These are phyloP conservation scores for Solanum bulbocastanum DNA, from an alignment of 257 asterid genomes.

Conservation along the genomic window DNA sequence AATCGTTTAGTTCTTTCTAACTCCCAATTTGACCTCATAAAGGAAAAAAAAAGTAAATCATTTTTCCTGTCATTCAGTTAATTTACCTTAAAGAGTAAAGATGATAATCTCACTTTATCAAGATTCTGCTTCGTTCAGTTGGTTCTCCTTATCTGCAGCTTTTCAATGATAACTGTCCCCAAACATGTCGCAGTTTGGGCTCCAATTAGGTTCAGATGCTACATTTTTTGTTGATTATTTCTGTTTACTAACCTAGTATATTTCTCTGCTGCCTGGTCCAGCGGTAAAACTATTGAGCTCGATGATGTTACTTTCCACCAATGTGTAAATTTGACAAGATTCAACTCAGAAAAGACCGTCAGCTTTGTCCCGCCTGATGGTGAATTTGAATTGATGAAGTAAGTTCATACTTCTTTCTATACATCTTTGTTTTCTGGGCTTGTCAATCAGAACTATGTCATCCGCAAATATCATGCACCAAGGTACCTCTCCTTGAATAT, in stretches of 20 bases:
- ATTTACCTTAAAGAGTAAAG: not conserved
- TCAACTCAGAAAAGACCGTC: constrained; percentile 96
- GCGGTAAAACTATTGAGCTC: constrained; percentile 98
- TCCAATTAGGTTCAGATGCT: not conserved
- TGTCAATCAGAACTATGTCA: not conserved
- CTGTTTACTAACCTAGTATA: not conserved
- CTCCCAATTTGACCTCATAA: not conserved
- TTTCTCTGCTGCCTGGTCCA: constrained; percentile 20
- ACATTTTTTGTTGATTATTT: not conserved
- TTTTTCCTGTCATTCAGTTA: not conserved
- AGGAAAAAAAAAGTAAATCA: not conserved
- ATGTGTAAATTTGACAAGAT: constrained; percentile 97
- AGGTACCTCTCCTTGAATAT: not conserved
- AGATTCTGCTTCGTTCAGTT: not conserved
- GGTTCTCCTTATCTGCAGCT: not conserved
- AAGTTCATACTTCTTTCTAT: constrained; percentile 24
- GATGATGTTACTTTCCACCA: constrained; percentile 99
- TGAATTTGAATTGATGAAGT: constrained; percentile 99
- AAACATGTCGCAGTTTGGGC: not conserved
- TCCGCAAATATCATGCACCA: not conserved
- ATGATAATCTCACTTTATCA: not conserved
- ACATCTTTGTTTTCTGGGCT: not conserved
- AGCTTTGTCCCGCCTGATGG: constrained; percentile 99
- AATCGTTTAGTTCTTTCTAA: not conserved
- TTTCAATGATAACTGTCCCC: not conserved